Evolutionary conservation across 1,284 basidiomycete genomes (phyloP), one percentile per base, ranked within the genome.

Genomic region (Xerocomus minutiporus): DNA sequence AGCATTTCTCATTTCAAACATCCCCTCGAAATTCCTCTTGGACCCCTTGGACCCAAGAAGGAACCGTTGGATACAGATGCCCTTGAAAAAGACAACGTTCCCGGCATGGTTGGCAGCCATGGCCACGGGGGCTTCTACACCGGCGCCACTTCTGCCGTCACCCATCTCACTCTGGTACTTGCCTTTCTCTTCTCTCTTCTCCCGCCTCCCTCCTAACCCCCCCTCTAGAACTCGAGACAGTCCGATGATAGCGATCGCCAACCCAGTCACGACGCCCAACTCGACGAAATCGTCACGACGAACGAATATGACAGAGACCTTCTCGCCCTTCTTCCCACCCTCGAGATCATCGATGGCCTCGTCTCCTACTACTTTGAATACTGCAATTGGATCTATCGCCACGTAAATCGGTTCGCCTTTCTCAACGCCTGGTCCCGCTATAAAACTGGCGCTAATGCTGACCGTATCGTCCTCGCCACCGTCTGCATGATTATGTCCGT

Each of bases 331-430:
- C 77, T 91, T 2, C 88, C 88, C 2, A 72, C 78, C 34, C 69
- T 83, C 48, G 77, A 83, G 45, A 72, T 82, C 48, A 83, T 88
- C 59, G 88, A 91, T 62, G 79, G 77, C 29, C 80, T 91, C 48
- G 76, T 91, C 62, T 71, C 71, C 48, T 86, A 83, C 68, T 91
- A 91, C 69, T 90, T 90, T 60, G 84, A 87, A 60, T 87, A 86
- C 63, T 89, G 87, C 75, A 89, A 86, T 67, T 91, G 88, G 88
- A 81, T 90, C 51, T 88, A 89, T 67, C 80, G 85, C 35, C 83
- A 88, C 65, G 78, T 91, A 54, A 84, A 88, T 67, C 76, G 83
- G 51, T 52, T 69, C 2, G 71, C 81, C 5, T 86, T 91, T 62
- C 69, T 72, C 12, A 68, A 75, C 12, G 80, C 82, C 23, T 91